Percentiles rank a stretch among this genome's conserved stretches.
Conservation (phyloP, 306 rosid genomes). For the Pyrus pyrifolia region DNA sequence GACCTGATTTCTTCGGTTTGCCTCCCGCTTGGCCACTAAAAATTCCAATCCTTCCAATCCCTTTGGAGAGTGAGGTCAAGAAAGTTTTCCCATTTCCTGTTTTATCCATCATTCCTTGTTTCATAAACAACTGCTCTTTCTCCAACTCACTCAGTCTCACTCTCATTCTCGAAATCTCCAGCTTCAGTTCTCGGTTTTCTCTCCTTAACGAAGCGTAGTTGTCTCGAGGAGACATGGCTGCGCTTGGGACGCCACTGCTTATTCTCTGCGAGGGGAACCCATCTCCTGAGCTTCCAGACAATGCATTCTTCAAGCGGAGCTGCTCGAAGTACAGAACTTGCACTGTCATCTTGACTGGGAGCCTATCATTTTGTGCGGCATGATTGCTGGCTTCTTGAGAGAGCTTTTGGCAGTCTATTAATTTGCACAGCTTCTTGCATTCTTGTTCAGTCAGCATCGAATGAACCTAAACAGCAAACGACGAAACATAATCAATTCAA, state of each 20-base stretch:
- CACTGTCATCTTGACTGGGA: constrained; percentile 72
- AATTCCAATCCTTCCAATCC: constrained; percentile 69
- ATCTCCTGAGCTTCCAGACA: constrained; percentile 60
- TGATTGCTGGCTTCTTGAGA: constrained; percentile 92
- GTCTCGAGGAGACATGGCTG: constrained; percentile 86
- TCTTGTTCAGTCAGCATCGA: constrained; percentile 59
- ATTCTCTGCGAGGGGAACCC: constrained; percentile 59
- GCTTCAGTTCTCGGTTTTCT: constrained; percentile 81
- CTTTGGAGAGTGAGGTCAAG: constrained; percentile 69
- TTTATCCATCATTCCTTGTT: constrained; percentile 72
- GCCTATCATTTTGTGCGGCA: constrained; percentile 77
- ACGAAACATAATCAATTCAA: neutral
- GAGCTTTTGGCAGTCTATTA: constrained; percentile 75
- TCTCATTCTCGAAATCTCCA: constrained; percentile 78
- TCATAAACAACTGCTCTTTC: constrained; percentile 79
- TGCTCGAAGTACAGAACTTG: constrained; percentile 80
- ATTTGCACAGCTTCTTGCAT: constrained; percentile 66
- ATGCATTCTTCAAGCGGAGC: constrained; percentile 59
- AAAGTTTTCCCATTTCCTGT: constrained; percentile 62
- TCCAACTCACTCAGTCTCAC: constrained; percentile 88
- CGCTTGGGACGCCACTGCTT: constrained; percentile 77
- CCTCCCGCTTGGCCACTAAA: constrained; percentile 56
- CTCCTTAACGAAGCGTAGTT: constrained; percentile 79
- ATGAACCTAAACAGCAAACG: constrained; percentile 47
- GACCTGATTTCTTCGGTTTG: constrained; percentile 47